Conservation (phyloP, 768 basidiomycete genomes). For the Phaeolepiota aurea region DNA sequence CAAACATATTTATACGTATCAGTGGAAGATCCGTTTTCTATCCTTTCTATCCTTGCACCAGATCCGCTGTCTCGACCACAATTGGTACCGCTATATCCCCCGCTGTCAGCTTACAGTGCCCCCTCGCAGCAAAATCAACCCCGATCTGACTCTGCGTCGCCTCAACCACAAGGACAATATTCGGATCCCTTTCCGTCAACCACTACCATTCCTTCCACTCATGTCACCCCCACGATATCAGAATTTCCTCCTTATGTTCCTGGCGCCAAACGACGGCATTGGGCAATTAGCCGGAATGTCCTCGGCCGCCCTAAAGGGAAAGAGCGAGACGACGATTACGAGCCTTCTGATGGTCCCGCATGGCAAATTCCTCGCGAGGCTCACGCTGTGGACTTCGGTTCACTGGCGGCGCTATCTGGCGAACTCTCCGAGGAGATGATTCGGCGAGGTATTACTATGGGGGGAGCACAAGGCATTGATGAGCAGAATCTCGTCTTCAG, state of each 20-base stretch:
- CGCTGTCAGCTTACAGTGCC: conserved; percentile 17
- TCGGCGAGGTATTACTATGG: conserved; percentile 15
- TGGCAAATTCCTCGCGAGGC: conserved; percentile 47
- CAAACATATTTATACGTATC: conserved; percentile 5
- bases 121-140: conserved; percentile 10
- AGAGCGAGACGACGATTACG: conserved; percentile 44
- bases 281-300: conserved; percentile 49
- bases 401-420: conserved; percentile 45
- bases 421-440: conserved; percentile 36
- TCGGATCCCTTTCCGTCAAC: conserved; percentile 9
- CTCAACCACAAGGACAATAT: conserved; percentile 13
- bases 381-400: conserved; percentile 52
- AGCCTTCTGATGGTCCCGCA: conserved; percentile 23
- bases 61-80: conserved; percentile 48
- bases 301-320: conserved; percentile 37
- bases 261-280: conserved; percentile 41
- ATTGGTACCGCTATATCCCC: conserved; percentile 49
- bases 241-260: conserved; percentile 3
- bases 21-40: conserved; percentile 78
- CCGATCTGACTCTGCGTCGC: conserved; percentile 4
- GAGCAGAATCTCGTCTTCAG: conserved; percentile 25
- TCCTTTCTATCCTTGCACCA: conserved; percentile 55
- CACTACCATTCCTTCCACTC: conserved; percentile 13
- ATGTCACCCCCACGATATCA: conserved; percentile 13
- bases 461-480: conserved; percentile 14